These are phyloP conservation scores for Gomphus sp. DNA, from an alignment of 1,284 basidiomycete species.

Conservation along the genomic window DNA sequence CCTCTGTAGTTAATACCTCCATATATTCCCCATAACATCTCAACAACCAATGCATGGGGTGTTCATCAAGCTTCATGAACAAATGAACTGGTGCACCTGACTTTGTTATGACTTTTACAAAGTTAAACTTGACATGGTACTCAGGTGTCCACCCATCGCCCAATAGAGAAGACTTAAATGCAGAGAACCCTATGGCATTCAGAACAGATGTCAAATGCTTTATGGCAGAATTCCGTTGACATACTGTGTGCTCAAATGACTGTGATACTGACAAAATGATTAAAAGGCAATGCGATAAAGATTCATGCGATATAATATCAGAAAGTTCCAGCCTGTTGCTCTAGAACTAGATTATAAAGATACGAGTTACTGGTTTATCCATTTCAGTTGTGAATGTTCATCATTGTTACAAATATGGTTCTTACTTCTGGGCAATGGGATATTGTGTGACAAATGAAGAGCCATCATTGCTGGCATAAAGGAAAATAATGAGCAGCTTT, in stretches of 20 bases:
- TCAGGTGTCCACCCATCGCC: no score
- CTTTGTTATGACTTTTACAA: no score
- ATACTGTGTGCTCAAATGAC: background rate
- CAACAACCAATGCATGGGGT: no score
- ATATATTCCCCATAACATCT: no score
- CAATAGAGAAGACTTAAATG: no score
- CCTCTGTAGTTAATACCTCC: no score
- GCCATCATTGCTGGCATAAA: conserved; percentile 15
- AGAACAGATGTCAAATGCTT: no score
- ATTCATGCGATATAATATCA: conserved; percentile 15
- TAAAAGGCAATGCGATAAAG: background rate
- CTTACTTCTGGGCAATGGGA: conserved; percentile 29
- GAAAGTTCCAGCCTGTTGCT: conserved; percentile 26
- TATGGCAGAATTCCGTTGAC: no score
- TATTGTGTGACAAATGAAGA: conserved; percentile 31
- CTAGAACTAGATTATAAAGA: background rate
- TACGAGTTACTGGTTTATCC: conserved; percentile 1
- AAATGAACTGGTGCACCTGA: no score
- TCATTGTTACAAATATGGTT: conserved; percentile 5
- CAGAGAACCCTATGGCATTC: no score
- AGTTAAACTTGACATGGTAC: no score
- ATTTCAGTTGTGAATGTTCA: background rate
- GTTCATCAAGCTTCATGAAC: no score
- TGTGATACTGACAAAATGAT: background rate
- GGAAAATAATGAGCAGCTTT: background rate